Conservation (phyloP, 495 filamentous ascomycete species). For the Podospora bellae-mahoneyi region DNA sequence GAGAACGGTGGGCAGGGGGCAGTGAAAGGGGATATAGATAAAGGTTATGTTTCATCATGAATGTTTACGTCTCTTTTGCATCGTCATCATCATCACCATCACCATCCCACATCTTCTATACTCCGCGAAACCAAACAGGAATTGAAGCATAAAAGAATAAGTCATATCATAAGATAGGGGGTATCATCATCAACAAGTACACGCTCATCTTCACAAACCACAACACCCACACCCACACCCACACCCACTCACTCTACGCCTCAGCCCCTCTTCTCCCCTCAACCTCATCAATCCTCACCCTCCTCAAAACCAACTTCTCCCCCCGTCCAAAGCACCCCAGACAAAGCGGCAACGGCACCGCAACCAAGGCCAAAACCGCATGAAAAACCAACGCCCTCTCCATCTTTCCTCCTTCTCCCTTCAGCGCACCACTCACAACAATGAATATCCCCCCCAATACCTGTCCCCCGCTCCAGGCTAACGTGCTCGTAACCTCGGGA, state of each 20-base stretch:
- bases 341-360: conserved; percentile 61
- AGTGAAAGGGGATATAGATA: no score
- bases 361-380: conserved; percentile 63
- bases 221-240: not conserved
- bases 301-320: conserved; percentile 50
- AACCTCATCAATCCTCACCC: conserved; percentile 47
- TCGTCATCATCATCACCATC: no score
- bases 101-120: no score
- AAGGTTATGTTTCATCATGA: no score
- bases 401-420: conserved; percentile 62
- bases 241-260: no score
- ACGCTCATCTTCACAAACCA: not conserved
- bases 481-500: conserved; percentile 79
- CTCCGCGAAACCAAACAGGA: no score
- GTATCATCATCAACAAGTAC: not conserved
- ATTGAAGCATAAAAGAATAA: no score
- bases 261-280: not conserved
- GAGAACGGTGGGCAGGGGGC: no score
- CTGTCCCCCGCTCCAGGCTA: conserved; percentile 82
- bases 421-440: conserved; percentile 74
- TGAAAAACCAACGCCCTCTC: conserved; percentile 70
- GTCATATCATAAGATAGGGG: no score
- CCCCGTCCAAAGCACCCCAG: conserved; percentile 63
- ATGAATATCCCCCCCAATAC: conserved; percentile 79
- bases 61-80: no score